Evolutionary conservation across 768 basidiomycete genomes (phyloP).

Genomic region (Termitomyces sp.): DNA sequence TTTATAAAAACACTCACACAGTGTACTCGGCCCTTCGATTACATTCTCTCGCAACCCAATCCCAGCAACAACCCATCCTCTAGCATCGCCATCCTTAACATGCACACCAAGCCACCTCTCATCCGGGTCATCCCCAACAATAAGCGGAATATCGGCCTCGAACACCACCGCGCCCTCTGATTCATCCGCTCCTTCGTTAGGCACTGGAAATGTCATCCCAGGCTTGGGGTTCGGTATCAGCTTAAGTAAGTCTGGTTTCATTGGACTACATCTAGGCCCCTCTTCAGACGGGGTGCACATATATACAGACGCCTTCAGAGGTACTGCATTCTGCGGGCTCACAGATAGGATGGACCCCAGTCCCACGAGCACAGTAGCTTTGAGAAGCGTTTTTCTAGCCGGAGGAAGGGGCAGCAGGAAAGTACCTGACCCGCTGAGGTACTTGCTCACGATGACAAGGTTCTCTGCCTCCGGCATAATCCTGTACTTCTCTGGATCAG

Average conservation of each 20-base stretch:
- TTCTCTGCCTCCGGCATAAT: conserved; percentile 28
- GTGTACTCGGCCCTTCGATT: conserved; percentile 25
- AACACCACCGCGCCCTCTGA: conserved; percentile 69
- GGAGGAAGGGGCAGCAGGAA: conserved; percentile 47
- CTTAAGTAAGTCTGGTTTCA: conserved; percentile 44
- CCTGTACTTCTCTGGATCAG: conserved; percentile 25
- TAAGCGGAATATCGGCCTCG: conserved; percentile 37
- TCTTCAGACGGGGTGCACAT: conserved; percentile 30
- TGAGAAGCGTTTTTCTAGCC: conserved; percentile 12
- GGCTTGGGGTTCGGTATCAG: conserved; percentile 59
- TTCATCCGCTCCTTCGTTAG: conserved; percentile 66
- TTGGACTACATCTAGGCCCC: conserved; percentile 27
- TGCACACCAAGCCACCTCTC: conserved; percentile 46
- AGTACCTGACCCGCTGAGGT: conserved; percentile 33
- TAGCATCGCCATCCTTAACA: conserved; percentile 42
- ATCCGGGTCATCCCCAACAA: conserved; percentile 3
- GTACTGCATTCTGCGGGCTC: conserved; percentile 40
- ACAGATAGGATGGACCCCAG: conserved; percentile 49
- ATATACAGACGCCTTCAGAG: conserved; percentile 43
- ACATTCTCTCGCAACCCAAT: conserved; percentile 33
- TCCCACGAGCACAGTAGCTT: conserved; percentile 55
- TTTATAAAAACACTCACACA: conserved; percentile 35
- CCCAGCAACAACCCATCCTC: conserved; percentile 60
- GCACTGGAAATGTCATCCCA: conserved; percentile 54
- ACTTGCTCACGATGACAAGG: conserved; percentile 33